Evolutionary conservation across 768 basidiomycete genomes (phyloP).

Genomic region (Trametes gibbosa): DNA sequence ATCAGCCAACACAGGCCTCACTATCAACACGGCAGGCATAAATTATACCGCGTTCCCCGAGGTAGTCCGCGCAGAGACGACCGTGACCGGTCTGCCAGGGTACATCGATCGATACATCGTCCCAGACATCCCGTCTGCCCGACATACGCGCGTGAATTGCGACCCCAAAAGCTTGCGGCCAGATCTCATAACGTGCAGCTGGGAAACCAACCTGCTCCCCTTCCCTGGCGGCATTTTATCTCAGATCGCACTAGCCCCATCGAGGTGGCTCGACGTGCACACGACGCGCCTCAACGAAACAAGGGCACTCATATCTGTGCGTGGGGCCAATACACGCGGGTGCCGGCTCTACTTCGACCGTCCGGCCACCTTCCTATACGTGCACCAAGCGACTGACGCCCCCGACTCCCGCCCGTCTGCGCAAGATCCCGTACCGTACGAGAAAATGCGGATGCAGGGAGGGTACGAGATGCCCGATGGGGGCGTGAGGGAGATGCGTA

Average conservation of each 20-base stretch:
- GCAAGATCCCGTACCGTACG: background rate
- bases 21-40: background rate
- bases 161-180: slow-evolving; percentile 21
- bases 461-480: slow-evolving; percentile 38
- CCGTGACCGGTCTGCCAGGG: slow-evolving; percentile 42
- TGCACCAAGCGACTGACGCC: slow-evolving; percentile 37
- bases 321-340: slow-evolving; percentile 58
- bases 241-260: background rate
- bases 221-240: slow-evolving; percentile 33
- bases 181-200: slow-evolving; percentile 49
- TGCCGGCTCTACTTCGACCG: slow-evolving; percentile 61
- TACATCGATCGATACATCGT: slow-evolving; percentile 45
- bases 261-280: slow-evolving; percentile 44
- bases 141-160: slow-evolving; percentile 33
- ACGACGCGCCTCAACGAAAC: slow-evolving; percentile 40
- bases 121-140: slow-evolving; percentile 51
- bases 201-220: slow-evolving; percentile 42
- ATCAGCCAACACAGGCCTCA: background rate
- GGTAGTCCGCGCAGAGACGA: slow-evolving; percentile 38
- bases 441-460: slow-evolving; percentile 32
- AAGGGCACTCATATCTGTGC: slow-evolving; percentile 47
- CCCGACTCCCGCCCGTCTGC: background rate
- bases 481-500: slow-evolving; percentile 41
- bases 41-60: background rate
- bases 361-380: slow-evolving; percentile 41